phyloP scores from a whole-genome alignment of 495 filamentous ascomycete genomes.

The Hypoxylon crocopeplum region DNA sequence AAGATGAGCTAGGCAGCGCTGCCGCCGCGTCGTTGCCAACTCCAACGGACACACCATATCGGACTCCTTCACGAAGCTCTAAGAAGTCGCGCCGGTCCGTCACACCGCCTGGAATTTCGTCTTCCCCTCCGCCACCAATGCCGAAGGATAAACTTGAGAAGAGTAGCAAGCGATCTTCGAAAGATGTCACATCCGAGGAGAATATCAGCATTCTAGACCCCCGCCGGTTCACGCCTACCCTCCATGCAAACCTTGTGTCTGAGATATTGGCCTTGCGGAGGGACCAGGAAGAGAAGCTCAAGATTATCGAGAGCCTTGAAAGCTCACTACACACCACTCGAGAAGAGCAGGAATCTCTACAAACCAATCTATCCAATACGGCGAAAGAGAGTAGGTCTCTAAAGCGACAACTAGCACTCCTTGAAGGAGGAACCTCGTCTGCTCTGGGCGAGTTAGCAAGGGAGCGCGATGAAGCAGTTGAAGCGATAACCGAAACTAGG shows the following conservation, averaged over 20 bases:
- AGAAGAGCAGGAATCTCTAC: slow-evolving; percentile 75
- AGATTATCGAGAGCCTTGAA: slow-evolving; percentile 84
- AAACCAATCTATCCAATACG: slow-evolving; percentile 63
- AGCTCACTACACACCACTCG: slow-evolving; percentile 70
- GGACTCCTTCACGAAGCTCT: slow-evolving; percentile 64
- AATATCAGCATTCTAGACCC: slow-evolving; percentile 83
- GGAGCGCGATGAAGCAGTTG: slow-evolving; percentile 86
- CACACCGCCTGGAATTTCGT: slow-evolving; percentile 63
- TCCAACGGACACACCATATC: slow-evolving; percentile 70
- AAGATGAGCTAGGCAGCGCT: slow-evolving; percentile 58
- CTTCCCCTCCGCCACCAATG: slow-evolving; percentile 69
- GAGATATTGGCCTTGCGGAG: slow-evolving; percentile 88
- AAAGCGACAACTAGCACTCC: slow-evolving; percentile 81
- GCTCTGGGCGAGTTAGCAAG: slow-evolving; percentile 81
- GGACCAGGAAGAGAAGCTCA: slow-evolving; percentile 87
- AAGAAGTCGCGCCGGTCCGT: slow-evolving; percentile 57
- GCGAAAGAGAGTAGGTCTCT: slow-evolving; percentile 79
- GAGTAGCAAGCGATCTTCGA: slow-evolving; percentile 57
- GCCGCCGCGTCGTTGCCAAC: slow-evolving; percentile 64
- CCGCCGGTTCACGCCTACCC: slow-evolving; percentile 89
- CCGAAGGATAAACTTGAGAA: slow-evolving; percentile 59
- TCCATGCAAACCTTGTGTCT: slow-evolving; percentile 92
- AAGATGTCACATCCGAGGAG: slow-evolving; percentile 69
- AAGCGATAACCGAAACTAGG: slow-evolving; percentile 73
- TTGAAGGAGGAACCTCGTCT: slow-evolving; percentile 86